Base-by-base conservation (phyloP, 306 rosid species). In the Lotus japonicus region DNA sequence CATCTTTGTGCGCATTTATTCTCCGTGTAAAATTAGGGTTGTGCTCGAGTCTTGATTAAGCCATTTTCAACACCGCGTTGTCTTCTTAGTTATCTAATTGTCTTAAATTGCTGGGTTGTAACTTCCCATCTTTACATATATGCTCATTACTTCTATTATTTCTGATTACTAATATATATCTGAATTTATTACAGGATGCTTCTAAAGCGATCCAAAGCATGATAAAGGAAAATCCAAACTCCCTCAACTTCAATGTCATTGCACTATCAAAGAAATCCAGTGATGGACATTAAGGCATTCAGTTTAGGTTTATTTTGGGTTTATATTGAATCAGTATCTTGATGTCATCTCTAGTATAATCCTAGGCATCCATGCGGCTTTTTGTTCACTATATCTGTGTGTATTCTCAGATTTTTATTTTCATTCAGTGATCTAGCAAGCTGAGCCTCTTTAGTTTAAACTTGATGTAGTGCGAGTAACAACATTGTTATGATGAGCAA, bases 211-310 rank as follows among this genome's bases (percentile, higher is more conserved):
- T 92, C 70, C 73, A 77, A 74, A 80, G 81, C 79, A 72, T 87
- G 83, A 89, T 92, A 76, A 70, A 81, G 72, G 77, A 89, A 64
- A 87, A 89, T 73, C 97, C 96, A 0, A 84, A 80, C 31, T 92
- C 96, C 4, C 84, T 84, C 67, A 81, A 85, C 70, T 92, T 92
- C 84, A 92, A 92, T 68, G 96, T 92, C 70, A 92, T 89, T 57
- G 96, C 96, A 54, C 13, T 92, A 71, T 87, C 95, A 5, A 92
- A 87, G 92, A 92, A 82, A 73, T 46, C 64, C 1, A 16, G 60
- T 33, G 70, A 53, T 48, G 68, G 61, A 55, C 53, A 28, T 43
- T 64, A 41, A 71, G 67, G 71, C 42, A 49, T 35, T 12, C 65
- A 56, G 43, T 61, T 39, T 33, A 54, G 43, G 45, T 26, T 26